Percentiles rank a stretch among this genome's conserved stretches.
Conservation (phyloP, 345 rosid genomes). For the Camelina hispida region DNA sequence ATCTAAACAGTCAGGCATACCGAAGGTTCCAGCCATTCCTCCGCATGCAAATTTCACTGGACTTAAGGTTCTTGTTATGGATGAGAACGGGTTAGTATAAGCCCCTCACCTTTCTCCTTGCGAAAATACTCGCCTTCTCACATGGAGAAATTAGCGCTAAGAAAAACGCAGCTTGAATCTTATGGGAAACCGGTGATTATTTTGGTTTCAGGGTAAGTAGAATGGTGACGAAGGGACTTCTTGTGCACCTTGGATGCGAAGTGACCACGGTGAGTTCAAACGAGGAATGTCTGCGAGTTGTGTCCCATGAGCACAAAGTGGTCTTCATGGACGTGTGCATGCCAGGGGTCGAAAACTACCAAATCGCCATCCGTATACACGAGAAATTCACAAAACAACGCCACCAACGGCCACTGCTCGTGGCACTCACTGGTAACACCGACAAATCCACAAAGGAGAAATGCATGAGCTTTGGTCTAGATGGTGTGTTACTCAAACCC, state of each 20-base stretch:
- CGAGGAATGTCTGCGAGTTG: constrained; percentile 69
- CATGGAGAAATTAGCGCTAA: neutral
- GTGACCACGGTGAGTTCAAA: constrained; percentile 72
- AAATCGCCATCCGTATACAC: constrained; percentile 62
- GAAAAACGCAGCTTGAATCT: neutral
- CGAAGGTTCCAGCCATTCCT: constrained; percentile 52
- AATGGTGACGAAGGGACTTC: constrained; percentile 82
- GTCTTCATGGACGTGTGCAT: constrained; percentile 74
- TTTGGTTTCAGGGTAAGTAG: constrained; percentile 70
- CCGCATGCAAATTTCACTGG: constrained; percentile 68
- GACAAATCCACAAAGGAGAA: constrained; percentile 79
- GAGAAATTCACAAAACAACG: constrained; percentile 69
- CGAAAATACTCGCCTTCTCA: constrained; percentile 1
- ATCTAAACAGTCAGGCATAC: constrained; percentile 53
- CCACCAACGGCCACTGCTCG: constrained; percentile 78
- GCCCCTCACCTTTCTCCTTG: constrained; percentile 19
- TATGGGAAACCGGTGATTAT: neutral
- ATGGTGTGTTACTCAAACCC: constrained; percentile 74
- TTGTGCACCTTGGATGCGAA: constrained; percentile 88
- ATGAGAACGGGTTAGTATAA: constrained; percentile 77
- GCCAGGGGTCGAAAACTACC: constrained; percentile 65
- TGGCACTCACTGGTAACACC: constrained; percentile 77
- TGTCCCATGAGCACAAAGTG: constrained; percentile 80
- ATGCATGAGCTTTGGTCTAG: constrained; percentile 85
- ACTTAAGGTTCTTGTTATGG: constrained; percentile 95